A percentile compares a stretch with the other conserved stretches of the same genome.
phyloP scores from a whole-genome alignment of 805 yeast species.

The Candida yuanshanica region DNA sequence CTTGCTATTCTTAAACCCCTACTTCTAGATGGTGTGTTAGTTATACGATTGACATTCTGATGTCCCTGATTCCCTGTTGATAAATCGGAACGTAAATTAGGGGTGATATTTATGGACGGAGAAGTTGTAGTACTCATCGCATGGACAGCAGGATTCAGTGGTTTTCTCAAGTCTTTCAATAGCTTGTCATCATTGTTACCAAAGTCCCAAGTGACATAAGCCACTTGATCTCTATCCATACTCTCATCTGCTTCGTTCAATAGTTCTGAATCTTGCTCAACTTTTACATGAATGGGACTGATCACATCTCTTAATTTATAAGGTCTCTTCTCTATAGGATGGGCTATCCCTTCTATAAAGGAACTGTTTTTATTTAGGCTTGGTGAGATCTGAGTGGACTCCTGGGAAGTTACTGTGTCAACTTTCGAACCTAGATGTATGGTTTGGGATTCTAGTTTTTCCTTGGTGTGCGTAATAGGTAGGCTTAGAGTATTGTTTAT shows the following conservation, averaged over 20 bases:
- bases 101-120: too few relatives aligned
- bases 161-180: background rate
- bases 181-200: background rate
- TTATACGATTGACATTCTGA: too few relatives aligned
- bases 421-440: background rate
- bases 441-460: too few relatives aligned
- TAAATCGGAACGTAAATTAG: too few relatives aligned
- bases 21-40: background rate
- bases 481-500: too few relatives aligned
- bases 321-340: background rate
- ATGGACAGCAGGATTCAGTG: background rate
- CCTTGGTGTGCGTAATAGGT: too few relatives aligned
- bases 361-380: background rate
- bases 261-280: background rate
- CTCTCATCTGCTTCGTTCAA: background rate
- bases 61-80: too few relatives aligned
- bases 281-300: background rate
- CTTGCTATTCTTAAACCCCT: background rate
- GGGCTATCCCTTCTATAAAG: background rate
- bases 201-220: constrained; percentile 7
- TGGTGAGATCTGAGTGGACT: background rate
- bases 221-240: background rate
- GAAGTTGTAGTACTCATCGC: too few relatives aligned
- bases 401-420: background rate
- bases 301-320: background rate